Conservation (phyloP, 2,329 filamentous ascomycete genomes). For the Triangularia verruculosa region DNA sequence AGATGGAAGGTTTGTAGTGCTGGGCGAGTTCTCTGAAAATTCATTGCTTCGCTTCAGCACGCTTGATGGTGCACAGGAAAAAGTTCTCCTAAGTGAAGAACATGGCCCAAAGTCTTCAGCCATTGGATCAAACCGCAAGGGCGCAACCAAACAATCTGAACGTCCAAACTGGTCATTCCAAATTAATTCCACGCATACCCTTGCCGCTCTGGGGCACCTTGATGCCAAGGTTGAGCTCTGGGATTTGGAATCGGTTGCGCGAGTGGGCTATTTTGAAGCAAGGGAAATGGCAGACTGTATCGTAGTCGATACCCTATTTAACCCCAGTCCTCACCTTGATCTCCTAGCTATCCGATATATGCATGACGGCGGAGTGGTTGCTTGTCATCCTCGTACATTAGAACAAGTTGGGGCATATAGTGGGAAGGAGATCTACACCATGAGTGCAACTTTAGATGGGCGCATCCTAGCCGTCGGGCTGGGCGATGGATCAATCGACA, state of each 20-base stretch:
- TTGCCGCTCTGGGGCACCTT: conserved; percentile 1
- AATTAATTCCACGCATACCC: not conserved
- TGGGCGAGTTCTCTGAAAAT: not conserved
- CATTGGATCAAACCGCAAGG: too few species aligned
- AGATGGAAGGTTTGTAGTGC: not conserved
- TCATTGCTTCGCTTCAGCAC: not conserved
- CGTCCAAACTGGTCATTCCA: too few species aligned
- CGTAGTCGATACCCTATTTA: too few species aligned
- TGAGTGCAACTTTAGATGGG: conserved; percentile 26
- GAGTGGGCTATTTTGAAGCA: conserved; percentile 2
- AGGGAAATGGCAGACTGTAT: not conserved
- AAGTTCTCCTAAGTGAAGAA: too few species aligned
- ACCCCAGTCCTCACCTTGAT: too few species aligned
- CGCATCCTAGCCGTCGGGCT: conserved; percentile 22
- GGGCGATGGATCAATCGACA: conserved; percentile 21
- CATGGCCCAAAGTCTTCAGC: too few species aligned
- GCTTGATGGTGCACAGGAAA: too few species aligned
- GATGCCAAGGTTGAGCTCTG: conserved; percentile 4
- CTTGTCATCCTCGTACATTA: conserved; percentile 12
- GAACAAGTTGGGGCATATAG: conserved; percentile 8
- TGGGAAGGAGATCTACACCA: too few species aligned
- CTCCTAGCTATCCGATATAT: conserved; percentile 18
- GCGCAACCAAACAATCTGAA: too few species aligned
- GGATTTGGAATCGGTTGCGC: not conserved
- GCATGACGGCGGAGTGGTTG: conserved; percentile 14